Conservation (phyloP, 352 stramenopile species). For the Globisporangium sylvaticum region DNA sequence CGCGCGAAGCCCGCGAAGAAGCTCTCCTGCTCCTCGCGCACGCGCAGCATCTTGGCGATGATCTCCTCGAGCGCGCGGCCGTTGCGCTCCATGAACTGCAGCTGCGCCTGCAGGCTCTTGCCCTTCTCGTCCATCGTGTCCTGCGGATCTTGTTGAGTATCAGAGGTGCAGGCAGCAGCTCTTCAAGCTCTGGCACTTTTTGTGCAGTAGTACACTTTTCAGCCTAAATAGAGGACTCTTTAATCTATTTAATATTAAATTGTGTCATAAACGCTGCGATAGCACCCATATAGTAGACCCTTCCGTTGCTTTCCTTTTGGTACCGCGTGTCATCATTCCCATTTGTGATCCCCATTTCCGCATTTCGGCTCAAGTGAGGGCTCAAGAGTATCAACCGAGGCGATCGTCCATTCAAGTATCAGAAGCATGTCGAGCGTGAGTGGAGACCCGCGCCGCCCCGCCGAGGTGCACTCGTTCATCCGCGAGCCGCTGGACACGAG, state of each 20-base stretch:
- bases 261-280: background rate
- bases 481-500: slow-evolving; percentile 41
- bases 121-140: slow-evolving; percentile 43
- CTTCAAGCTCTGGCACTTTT: background rate
- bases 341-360: background rate
- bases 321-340: background rate
- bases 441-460: slow-evolving; percentile 58
- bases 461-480: slow-evolving; percentile 67
- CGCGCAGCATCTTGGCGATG: slow-evolving; percentile 58
- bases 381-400: background rate
- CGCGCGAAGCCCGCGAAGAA: slow-evolving; percentile 53
- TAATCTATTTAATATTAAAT: background rate
- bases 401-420: background rate
- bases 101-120: slow-evolving; percentile 40
- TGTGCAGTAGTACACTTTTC: background rate
- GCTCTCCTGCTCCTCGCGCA: slow-evolving; percentile 61
- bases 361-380: background rate
- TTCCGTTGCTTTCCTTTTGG: background rate
- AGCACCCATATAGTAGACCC: background rate
- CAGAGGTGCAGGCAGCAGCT: no score
- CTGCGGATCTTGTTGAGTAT: background rate
- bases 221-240: background rate
- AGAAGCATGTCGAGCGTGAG: slow-evolving; percentile 16
- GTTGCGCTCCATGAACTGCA: slow-evolving; percentile 85
- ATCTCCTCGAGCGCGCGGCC: slow-evolving; percentile 68